These are phyloP conservation scores for Exophiala sp. DNA, from an alignment of 2,329 filamentous ascomycete genomes.

Conservation along the genomic window DNA sequence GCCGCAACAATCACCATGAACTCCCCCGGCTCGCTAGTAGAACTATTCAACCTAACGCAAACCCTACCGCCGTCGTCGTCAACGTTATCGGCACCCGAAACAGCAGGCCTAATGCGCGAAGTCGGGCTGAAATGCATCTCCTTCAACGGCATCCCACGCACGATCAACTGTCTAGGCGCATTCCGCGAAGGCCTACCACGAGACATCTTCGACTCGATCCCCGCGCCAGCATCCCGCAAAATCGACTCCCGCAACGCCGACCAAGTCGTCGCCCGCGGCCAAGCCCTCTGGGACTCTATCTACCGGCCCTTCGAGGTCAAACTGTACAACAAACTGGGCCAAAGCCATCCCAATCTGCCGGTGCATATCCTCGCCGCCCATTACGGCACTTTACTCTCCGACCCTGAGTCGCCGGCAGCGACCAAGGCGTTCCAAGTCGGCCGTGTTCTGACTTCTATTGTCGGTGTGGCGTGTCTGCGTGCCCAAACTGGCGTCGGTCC, in stretches of 20 bases:
- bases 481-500: conserved; percentile 77
- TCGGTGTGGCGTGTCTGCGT: conserved; percentile 68
- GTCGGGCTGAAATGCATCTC: conserved; percentile 45
- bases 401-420: conserved; percentile 45
- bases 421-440: conserved; percentile 53
- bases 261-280: conserved; percentile 53
- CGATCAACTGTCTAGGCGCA: conserved; percentile 72
- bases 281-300: conserved; percentile 66
- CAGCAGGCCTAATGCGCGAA: conserved; percentile 40
- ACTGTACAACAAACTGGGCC: conserved; percentile 62
- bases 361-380: conserved; percentile 71
- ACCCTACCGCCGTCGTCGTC: conserved; percentile 34
- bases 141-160: conserved; percentile 62
- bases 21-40: conserved; percentile 59
- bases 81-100: conserved; percentile 27
- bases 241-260: conserved; percentile 51
- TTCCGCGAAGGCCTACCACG: conserved; percentile 60
- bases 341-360: conserved; percentile 74
- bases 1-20: conserved; percentile 83
- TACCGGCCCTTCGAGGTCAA: conserved; percentile 70
- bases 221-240: conserved; percentile 51
- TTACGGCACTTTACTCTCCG: conserved; percentile 67
- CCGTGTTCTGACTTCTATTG: conserved; percentile 63
- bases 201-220: conserved; percentile 50
- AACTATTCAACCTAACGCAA: conserved; percentile 56